Conservation (phyloP, 1,284 basidiomycete species). For the Albatrellus sp. region DNA sequence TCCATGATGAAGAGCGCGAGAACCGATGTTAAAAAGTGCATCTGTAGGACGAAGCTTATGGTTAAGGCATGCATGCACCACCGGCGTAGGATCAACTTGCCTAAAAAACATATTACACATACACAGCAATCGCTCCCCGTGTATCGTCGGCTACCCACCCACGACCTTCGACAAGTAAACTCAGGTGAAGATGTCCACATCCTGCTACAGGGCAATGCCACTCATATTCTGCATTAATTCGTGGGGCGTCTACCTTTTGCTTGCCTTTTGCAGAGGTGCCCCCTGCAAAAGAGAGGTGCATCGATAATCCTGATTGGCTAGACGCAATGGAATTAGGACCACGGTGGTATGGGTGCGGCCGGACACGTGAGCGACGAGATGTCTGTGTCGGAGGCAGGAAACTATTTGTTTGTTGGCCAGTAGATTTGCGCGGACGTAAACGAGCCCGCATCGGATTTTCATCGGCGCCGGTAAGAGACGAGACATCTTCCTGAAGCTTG, state of each 20-base stretch:
- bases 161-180: conserved; percentile 15
- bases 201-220: conserved; percentile 54
- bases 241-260: conserved; percentile 19
- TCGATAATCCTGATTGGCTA: background rate
- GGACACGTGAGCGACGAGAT: background rate
- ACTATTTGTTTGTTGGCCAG: conserved; percentile 10
- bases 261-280: conserved; percentile 20
- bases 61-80: too few relatives aligned
- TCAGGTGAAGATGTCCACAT: conserved; percentile 42
- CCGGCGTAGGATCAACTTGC: too few relatives aligned
- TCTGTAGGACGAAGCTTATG: too few relatives aligned
- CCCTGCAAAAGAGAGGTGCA: background rate
- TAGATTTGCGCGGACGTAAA: conserved; percentile 29
- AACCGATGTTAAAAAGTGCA: too few relatives aligned
- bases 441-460: conserved; percentile 37
- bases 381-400: conserved; percentile 3
- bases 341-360: background rate
- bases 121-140: conserved; percentile 10
- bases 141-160: conserved; percentile 12
- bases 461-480: conserved; percentile 6
- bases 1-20: too few relatives aligned
- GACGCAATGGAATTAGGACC: conserved; percentile 1
- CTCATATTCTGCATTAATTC: conserved; percentile 33
- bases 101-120: conserved; percentile 5
- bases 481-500: background rate